These are phyloP conservation scores for Pueraria montana DNA, from an alignment of 306 rosid species.

Conservation along the genomic window DNA sequence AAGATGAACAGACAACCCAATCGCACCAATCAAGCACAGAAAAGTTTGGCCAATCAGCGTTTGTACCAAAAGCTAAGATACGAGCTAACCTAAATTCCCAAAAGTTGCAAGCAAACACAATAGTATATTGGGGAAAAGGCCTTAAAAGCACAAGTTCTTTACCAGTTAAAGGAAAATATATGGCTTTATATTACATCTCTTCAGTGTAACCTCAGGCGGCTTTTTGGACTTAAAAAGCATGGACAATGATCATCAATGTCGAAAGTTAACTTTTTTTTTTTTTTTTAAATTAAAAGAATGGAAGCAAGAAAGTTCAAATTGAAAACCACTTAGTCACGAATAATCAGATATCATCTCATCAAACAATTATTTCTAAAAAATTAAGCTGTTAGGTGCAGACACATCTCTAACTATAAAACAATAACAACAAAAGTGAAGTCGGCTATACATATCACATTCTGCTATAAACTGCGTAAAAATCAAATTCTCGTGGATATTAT, in stretches of 20 bases:
- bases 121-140: neutral
- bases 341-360: too few relatives aligned
- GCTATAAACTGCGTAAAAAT: neutral
- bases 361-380: too few relatives aligned
- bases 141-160: neutral
- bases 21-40: constrained; percentile 1
- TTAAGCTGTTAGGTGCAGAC: too few relatives aligned
- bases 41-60: neutral
- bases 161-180: neutral
- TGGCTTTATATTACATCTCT: neutral
- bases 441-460: neutral
- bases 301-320: neutral
- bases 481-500: neutral
- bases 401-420: too few relatives aligned
- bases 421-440: neutral
- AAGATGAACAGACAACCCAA: neutral
- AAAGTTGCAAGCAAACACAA: neutral
- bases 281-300: neutral
- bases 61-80: neutral
- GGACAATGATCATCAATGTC: neutral
- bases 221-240: neutral
- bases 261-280: neutral
- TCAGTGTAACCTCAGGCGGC: neutral
- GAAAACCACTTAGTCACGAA: too few relatives aligned
- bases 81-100: constrained; percentile 1